Evolutionary conservation across 495 filamentous ascomycete species (phyloP).

Genomic region (Filosporella fistucella): DNA sequence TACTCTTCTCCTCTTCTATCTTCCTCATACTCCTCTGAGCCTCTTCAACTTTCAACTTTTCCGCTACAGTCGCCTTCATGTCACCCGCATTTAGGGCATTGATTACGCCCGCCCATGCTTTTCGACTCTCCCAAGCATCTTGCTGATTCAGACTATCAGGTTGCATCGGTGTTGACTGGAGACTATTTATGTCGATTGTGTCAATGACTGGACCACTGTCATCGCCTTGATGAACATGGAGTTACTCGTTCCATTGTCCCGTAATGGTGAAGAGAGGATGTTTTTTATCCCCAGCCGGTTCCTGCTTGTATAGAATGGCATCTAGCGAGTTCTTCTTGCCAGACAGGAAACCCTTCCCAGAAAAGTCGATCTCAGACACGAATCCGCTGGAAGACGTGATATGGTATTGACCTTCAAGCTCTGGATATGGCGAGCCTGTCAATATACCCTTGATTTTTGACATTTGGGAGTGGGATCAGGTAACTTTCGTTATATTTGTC

Average conservation of each 20-base stretch:
- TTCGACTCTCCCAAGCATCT: conserved; percentile 79
- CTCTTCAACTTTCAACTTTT: conserved; percentile 88
- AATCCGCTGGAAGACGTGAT: conserved; percentile 85
- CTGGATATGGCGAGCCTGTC: conserved; percentile 85
- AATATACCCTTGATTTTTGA: conserved; percentile 93
- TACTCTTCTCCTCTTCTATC: conserved; percentile 69
- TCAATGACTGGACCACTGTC: conserved; percentile 26
- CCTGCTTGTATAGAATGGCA: conserved; percentile 59
- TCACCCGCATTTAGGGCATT: conserved; percentile 71
- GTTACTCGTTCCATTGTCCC: conserved; percentile 86
- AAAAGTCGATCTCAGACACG: conserved; percentile 88
- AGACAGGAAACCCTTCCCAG: conserved; percentile 84
- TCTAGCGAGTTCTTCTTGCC: conserved; percentile 92
- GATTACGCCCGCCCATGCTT: conserved; percentile 87
- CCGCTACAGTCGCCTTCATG: conserved; percentile 68
- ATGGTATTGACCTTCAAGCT: conserved; percentile 74
- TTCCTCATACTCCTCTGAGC: conserved; percentile 79
- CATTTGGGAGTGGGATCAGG: conserved; percentile 82
- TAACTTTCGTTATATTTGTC: conserved; percentile 66
- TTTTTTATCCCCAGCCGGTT: conserved; percentile 63
- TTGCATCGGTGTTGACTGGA: conserved; percentile 59
- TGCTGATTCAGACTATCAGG: conserved; percentile 72
- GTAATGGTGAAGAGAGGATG: conserved; percentile 77
- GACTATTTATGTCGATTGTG: conserved; percentile 41
- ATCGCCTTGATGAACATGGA: conserved; percentile 63